Base-by-base conservation (phyloP, 1,139 yeast genomes). In the Lodderomyces elongisporus region DNA sequence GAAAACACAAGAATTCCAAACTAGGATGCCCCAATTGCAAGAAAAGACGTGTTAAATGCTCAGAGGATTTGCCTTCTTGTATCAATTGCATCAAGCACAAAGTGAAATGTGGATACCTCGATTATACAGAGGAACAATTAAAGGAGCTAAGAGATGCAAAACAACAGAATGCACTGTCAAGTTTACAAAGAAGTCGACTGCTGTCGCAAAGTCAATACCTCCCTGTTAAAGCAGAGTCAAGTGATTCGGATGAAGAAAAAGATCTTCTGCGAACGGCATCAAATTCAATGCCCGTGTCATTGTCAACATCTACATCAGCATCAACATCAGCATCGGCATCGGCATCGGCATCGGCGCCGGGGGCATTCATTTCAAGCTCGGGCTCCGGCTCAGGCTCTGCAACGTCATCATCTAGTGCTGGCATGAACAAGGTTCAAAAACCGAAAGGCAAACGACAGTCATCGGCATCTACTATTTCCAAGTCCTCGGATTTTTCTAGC, bases 1-100 rank as follows among this genome's bases (percentile, higher is more conserved):
- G 65, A 29, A 59, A 48, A 37, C 65, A 59, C 36, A 58, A 56
- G 33, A 59, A 59, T 35, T 52, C 60, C 14, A 58, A 57, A 32
- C 45, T 49, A 33, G 74, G 74, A 1, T 67, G 74, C 41, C 65
- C 70, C 21, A 66, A 62, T 34, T 67, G 74, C 49, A 67, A 67
- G 45, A 58, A 58, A 31, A 53, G 74, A 39, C 40, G 72, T 33
- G 70, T 67, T 36, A 66, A 66, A 43, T 67, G 74, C 42, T 48
- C 60, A 4, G 73, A 67, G 38, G 65, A 65, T 37, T 48, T 65
- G 25, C 74, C 74, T 1, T 52, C 57, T 25, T 67, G 74, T 40
- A 31, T 48, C 32, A 66, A 66, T 43, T 67, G 74, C 49, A 46
- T 64, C 28, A 65, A 65, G 37, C 71, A 66, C 41, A 61, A 62